phyloP scores from a whole-genome alignment of 148 eudicot genomes.

The Mesembryanthemum crystallinum region DNA sequence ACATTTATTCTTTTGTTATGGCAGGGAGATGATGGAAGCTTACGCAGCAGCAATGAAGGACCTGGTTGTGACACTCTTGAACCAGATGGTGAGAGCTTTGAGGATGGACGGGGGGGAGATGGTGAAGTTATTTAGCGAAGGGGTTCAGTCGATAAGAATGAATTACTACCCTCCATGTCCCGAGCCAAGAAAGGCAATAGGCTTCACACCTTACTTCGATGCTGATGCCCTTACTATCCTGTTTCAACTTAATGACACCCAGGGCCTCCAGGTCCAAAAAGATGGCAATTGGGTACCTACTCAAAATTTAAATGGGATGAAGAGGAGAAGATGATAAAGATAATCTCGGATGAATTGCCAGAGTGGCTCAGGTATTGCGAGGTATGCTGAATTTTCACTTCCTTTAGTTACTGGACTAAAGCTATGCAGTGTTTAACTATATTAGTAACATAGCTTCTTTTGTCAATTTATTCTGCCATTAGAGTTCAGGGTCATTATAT shows the following conservation, averaged over 20 bases:
- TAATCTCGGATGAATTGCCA: too few relatives aligned
- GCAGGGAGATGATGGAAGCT: slow-evolving; percentile 44
- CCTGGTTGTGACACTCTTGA: slow-evolving; percentile 39
- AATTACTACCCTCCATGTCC: slow-evolving; percentile 82
- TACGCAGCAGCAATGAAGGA: slow-evolving; percentile 37
- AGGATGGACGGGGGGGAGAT: slow-evolving; percentile 42
- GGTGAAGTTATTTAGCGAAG: slow-evolving; percentile 39
- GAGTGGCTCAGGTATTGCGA: too few relatives aligned
- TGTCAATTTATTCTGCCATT: too few relatives aligned
- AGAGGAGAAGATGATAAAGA: too few relatives aligned
- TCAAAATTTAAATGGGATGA: too few relatives aligned
- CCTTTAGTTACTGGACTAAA: too few relatives aligned
- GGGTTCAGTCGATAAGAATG: slow-evolving; percentile 58
- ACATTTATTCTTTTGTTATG: too few relatives aligned
- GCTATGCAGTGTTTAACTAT: too few relatives aligned
- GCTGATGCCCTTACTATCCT: slow-evolving; percentile 59
- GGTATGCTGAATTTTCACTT: too few relatives aligned
- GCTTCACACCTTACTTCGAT: slow-evolving; percentile 65
- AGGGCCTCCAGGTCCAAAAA: slow-evolving; percentile 54
- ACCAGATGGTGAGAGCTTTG: slow-evolving; percentile 46
- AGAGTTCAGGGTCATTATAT: neutral
- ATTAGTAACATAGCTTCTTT: too few relatives aligned
- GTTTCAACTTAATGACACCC: slow-evolving; percentile 46
- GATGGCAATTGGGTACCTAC: slow-evolving; percentile 65
- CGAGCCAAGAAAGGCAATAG: slow-evolving; percentile 48